Conservation (phyloP, 2,329 filamentous ascomycete species). For the Trichoderma asperellum region DNA sequence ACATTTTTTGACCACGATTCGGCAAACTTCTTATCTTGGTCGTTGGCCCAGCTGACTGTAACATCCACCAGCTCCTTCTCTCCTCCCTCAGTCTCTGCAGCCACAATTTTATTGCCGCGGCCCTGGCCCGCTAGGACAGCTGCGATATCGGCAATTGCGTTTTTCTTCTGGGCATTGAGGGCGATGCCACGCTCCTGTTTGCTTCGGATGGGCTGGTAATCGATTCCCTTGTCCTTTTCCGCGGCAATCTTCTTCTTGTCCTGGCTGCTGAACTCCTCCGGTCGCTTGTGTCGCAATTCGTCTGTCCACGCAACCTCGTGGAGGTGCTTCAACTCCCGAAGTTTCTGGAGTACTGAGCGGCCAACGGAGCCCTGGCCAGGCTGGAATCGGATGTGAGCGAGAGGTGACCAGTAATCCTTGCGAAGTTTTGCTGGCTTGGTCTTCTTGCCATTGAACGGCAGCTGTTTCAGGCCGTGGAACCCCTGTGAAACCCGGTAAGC, state of each 20-base stretch:
- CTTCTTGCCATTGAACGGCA: conserved; percentile 71
- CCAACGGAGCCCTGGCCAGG: conserved; percentile 57
- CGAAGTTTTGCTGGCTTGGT: conserved; percentile 64
- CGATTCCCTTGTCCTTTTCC: conserved; percentile 38
- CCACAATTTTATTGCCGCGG: conserved; percentile 53
- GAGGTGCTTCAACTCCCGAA: conserved; percentile 65
- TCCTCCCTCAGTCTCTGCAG: conserved; percentile 32
- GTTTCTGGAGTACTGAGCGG: conserved; percentile 62
- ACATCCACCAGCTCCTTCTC: conserved; percentile 44
- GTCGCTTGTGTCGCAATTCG: conserved; percentile 48
- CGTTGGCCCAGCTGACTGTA: conserved; percentile 57
- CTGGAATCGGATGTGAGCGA: conserved; percentile 64
- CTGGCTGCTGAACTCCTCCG: conserved; percentile 41
- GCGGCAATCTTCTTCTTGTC: conserved; percentile 42
- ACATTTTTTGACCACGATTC: conserved; percentile 58
- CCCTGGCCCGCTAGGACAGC: conserved; percentile 58
- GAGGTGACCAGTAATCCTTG: conserved; percentile 68
- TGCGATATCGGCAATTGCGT: conserved; percentile 66
- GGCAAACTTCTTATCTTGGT: conserved; percentile 53
- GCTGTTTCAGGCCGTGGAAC: conserved; percentile 55
- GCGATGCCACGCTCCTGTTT: conserved; percentile 53
- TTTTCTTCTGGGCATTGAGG: conserved; percentile 64
- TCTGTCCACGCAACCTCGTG: conserved; percentile 66
- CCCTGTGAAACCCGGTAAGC: conserved; percentile 36
- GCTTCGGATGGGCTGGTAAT: conserved; percentile 43